These are phyloP conservation scores for Boeremia lycopersici DNA, from an alignment of 2,329 filamentous ascomycete genomes.

Conservation along the genomic window DNA sequence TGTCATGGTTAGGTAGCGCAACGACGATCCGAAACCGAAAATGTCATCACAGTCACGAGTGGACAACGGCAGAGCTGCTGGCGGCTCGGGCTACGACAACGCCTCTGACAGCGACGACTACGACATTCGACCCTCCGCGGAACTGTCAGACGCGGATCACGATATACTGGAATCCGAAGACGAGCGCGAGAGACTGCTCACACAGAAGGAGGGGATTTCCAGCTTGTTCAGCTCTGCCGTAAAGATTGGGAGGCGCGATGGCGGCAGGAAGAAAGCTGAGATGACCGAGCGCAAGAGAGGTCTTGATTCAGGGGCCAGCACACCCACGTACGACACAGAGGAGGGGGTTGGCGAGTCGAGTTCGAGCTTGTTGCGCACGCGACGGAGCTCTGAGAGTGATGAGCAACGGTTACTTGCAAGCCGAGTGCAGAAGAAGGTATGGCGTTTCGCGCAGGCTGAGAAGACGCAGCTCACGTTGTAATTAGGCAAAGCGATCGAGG, in stretches of 20 bases:
- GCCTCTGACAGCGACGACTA: constrained; percentile 40
- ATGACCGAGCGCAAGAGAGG: constrained; percentile 50
- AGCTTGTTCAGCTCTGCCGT: constrained; percentile 37
- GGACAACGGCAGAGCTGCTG: constrained; percentile 23
- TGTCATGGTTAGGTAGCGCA: constrained; percentile 4
- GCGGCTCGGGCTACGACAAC: constrained; percentile 43
- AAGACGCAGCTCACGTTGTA: constrained; percentile 43
- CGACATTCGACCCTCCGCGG: constrained; percentile 43
- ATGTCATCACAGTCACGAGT: constrained; percentile 33
- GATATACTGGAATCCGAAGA: constrained; percentile 55
- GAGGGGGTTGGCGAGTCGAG: constrained; percentile 72
- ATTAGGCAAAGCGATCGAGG: constrained; percentile 39
- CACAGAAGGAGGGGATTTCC: constrained; percentile 37
- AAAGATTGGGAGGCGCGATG: constrained; percentile 37
- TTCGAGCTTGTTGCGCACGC: constrained; percentile 36
- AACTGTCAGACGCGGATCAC: constrained; percentile 44
- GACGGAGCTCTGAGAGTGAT: constrained; percentile 53
- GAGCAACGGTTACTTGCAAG: constrained; percentile 60
- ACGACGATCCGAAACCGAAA: neutral
- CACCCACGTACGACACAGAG: constrained; percentile 90
- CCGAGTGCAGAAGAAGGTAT: constrained; percentile 49
- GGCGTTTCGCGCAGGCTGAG: neutral
- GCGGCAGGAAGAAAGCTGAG: constrained; percentile 23
- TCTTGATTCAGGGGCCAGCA: constrained; percentile 68
- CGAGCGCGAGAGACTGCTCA: constrained; percentile 52